These are phyloP conservation scores for Cyclotella choctawhatcheeana DNA, from an alignment of 108 stramenopile genomes.

Conservation along the genomic window DNA sequence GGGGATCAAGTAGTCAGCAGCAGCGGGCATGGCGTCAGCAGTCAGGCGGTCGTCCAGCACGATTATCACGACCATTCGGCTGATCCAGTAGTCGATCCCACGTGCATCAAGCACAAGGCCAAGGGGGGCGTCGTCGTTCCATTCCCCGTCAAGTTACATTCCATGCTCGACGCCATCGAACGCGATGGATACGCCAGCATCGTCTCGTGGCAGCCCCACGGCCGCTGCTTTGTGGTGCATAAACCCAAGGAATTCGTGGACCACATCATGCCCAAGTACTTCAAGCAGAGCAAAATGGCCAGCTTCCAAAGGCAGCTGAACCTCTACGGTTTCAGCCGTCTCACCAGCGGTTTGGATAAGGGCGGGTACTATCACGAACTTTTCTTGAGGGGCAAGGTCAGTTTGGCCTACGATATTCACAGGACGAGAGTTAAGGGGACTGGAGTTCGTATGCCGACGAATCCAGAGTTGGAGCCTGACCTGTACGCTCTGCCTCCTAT, in stretches of 20 bases:
- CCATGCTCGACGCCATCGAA: conserved; percentile 69
- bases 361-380: conserved; percentile 83
- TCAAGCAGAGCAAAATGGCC: conserved; percentile 88
- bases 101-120: conserved; percentile 52
- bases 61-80: conserved; percentile 79
- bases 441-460: conserved; percentile 68
- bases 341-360: conserved; percentile 72
- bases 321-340: conserved; percentile 89
- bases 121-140: conserved; percentile 72
- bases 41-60: conserved; percentile 56
- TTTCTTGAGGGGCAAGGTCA: conserved; percentile 70
- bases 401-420: conserved; percentile 68
- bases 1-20: not conserved
- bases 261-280: conserved; percentile 86
- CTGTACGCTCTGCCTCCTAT: conserved; percentile 78
- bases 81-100: conserved; percentile 52
- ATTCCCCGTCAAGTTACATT: conserved; percentile 78
- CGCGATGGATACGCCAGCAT: conserved; percentile 61
- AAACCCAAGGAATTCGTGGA: conserved; percentile 81
- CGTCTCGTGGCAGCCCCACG: conserved; percentile 89
- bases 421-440: conserved; percentile 86
- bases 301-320: conserved; percentile 94
- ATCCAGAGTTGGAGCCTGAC: conserved; percentile 85
- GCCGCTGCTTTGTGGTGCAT: conserved; percentile 88
- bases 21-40: conserved; percentile 5